Evolutionary conservation across 345 rosid species (phyloP).

Genomic region (Psidium guajava): DNA sequence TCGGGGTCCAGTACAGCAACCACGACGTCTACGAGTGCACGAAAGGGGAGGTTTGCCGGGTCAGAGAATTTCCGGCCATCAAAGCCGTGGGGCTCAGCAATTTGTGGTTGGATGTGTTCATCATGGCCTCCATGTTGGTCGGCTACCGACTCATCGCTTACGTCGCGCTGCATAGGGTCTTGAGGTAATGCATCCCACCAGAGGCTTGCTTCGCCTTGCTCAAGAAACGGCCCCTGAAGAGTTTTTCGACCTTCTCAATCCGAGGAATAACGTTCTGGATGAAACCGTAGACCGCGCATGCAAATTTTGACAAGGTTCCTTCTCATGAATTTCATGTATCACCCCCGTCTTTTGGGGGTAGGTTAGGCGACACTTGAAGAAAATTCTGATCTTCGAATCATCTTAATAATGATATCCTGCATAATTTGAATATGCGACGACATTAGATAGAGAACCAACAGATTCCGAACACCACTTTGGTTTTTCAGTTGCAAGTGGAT

Average conservation of each 20-base stretch:
- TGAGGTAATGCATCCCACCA: conserved; percentile 26
- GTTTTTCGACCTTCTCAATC: conserved; percentile 27
- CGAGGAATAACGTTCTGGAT: conserved; percentile 33
- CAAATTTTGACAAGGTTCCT: conserved; percentile 23
- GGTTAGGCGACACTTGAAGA: conserved; percentile 11
- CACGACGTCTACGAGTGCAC: conserved; percentile 77
- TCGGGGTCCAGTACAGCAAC: conserved; percentile 77
- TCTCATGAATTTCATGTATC: conserved; percentile 10
- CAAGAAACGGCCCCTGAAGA: conserved; percentile 2
- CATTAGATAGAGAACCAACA: conserved; percentile 8
- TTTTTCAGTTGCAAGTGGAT: conserved; percentile 14
- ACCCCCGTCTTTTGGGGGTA: conserved; percentile 4
- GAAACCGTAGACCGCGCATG: conserved; percentile 16
- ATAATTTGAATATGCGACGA: not conserved
- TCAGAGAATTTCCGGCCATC: conserved; percentile 75
- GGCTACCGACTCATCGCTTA: conserved; percentile 85
- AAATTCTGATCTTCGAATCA: not conserved
- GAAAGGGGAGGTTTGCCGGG: conserved; percentile 57
- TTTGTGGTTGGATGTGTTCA: conserved; percentile 74
- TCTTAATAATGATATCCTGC: conserved; percentile 4
- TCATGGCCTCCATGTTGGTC: conserved; percentile 90
- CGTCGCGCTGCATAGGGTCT: conserved; percentile 66
- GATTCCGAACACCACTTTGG: conserved; percentile 18
- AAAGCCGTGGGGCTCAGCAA: conserved; percentile 73
- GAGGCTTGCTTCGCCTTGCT: not conserved